Conservation (phyloP, 2,329 filamentous ascomycete genomes). For the Lecanicillium sp. region DNA sequence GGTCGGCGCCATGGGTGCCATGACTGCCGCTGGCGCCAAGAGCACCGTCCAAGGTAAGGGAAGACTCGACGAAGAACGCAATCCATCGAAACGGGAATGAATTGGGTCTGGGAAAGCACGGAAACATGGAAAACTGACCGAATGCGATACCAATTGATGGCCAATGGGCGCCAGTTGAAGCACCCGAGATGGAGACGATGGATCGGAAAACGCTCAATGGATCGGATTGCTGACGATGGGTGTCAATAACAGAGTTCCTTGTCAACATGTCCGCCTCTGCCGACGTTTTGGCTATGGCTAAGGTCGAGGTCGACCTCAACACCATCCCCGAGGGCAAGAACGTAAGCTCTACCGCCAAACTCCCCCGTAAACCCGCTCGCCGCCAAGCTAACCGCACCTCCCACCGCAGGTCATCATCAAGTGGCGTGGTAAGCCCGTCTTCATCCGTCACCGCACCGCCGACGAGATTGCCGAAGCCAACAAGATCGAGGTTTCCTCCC, state of each 20-base stretch:
- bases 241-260: conserved; percentile 71
- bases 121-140: not conserved
- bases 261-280: conserved; percentile 99
- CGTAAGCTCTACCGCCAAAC: conserved; percentile 48
- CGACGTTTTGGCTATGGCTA: conserved; percentile 97
- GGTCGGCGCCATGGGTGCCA: conserved; percentile 89
- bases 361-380: too few species aligned
- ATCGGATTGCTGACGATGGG: conserved; percentile 22
- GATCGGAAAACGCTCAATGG: not conserved
- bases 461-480: conserved; percentile 94
- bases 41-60: conserved; percentile 91
- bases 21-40: conserved; percentile 92
- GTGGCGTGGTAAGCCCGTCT: conserved; percentile 99
- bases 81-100: not conserved
- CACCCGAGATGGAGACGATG: not conserved
- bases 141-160: conserved; percentile 1
- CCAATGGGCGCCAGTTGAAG: not conserved
- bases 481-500: conserved; percentile 70
- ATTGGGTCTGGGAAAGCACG: not conserved
- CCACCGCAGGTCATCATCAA: conserved; percentile 83
- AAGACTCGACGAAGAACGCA: not conserved
- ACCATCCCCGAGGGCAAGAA: conserved; percentile 99
- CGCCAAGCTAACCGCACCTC: not conserved
- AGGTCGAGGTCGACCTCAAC: conserved; percentile 93
- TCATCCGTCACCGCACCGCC: conserved; percentile 95